Evolutionary conservation across 2,329 filamentous ascomycete genomes (phyloP).

Genomic region (Cordyceps farinosa): DNA sequence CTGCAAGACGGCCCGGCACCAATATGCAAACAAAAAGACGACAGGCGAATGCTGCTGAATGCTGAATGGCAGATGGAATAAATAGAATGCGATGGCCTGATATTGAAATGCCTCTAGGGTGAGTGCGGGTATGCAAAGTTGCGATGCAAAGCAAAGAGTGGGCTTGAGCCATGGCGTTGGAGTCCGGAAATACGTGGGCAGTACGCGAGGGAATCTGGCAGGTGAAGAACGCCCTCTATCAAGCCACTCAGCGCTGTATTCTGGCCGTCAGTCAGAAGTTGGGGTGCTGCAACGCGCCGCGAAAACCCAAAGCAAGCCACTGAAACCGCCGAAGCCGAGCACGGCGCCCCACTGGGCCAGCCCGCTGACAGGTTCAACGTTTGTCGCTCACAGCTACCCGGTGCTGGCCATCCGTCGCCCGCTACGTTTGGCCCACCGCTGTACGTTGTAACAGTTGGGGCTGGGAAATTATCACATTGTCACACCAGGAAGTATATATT

Average conservation of each 20-base stretch:
- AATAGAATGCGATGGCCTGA: no score
- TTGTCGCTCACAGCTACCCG: not conserved
- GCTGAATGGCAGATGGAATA: no score
- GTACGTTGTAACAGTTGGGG: no score
- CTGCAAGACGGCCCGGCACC: not conserved
- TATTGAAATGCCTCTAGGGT: no score
- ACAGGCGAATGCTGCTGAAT: no score
- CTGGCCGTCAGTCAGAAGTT: not conserved
- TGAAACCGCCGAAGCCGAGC: not conserved
- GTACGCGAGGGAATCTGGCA: not conserved
- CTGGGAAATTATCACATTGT: no score
- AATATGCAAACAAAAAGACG: not conserved
- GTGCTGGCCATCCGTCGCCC: not conserved
- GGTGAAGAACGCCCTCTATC: not conserved
- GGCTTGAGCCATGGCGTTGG: no score
- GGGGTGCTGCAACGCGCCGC: no score
- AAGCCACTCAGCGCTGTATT: constrained; percentile 1
- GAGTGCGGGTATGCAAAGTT: no score
- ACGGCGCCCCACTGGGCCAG: not conserved
- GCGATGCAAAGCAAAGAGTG: no score
- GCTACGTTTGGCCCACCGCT: no score
- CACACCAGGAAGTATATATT: no score
- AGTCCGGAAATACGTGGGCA: not conserved
- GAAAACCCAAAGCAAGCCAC: not conserved
- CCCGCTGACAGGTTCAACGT: constrained; percentile 5